Conservation (phyloP, 495 filamentous ascomycete genomes). For the Cairneyella variabilis region DNA sequence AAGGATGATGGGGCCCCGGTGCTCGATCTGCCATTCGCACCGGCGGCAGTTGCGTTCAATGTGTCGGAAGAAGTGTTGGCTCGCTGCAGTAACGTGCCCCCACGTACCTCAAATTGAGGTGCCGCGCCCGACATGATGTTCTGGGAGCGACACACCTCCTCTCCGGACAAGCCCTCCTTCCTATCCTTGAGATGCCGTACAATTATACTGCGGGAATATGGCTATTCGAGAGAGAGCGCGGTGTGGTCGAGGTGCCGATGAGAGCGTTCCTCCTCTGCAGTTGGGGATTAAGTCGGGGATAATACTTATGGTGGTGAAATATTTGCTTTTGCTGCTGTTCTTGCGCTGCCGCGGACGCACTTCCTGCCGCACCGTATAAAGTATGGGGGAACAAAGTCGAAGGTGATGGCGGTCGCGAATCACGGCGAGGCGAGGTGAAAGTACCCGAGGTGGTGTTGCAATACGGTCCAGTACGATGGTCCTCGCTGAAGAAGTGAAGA, state of each 20-base stretch:
- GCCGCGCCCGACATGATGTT: slow-evolving; percentile 26
- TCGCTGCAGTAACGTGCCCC: slow-evolving; percentile 24
- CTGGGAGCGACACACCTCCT: slow-evolving; percentile 20
- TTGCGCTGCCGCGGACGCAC: too few relatives aligned
- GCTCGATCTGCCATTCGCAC: slow-evolving; percentile 11
- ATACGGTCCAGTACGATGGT: neutral
- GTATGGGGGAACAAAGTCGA: too few relatives aligned
- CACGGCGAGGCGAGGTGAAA: too few relatives aligned
- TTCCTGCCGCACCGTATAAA: too few relatives aligned
- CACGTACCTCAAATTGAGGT: slow-evolving; percentile 26
- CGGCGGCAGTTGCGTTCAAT: neutral
- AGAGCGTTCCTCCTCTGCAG: neutral
- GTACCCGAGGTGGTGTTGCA: slow-evolving; percentile 10
- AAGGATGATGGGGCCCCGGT: slow-evolving; percentile 21
- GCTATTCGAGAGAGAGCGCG: too few relatives aligned
- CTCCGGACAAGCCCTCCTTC: slow-evolving; percentile 6
- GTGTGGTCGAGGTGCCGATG: neutral
- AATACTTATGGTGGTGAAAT: too few relatives aligned
- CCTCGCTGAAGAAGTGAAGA: neutral
- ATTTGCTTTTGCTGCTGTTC: too few relatives aligned
- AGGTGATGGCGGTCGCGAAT: too few relatives aligned
- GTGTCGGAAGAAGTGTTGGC: slow-evolving; percentile 17
- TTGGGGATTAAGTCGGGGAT: neutral
- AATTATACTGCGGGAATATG: too few relatives aligned
- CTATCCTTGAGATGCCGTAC: too few relatives aligned